Conservation (phyloP, 1,284 basidiomycete species). For the Albatrellus sp. region DNA sequence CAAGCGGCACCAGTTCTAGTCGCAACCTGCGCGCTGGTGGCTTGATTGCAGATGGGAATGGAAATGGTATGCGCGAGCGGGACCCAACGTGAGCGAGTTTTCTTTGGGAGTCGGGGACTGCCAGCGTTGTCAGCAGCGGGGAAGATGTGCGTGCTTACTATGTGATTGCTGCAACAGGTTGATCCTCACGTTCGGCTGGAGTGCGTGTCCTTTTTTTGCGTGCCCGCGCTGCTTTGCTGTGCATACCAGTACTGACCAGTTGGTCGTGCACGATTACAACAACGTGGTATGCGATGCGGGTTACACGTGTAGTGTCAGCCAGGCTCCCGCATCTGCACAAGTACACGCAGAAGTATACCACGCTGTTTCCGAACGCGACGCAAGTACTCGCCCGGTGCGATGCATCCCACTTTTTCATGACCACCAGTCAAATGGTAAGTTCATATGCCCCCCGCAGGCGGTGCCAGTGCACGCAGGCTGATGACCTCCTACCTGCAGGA, state of each 20-base stretch:
- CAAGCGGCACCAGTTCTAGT: too few relatives aligned
- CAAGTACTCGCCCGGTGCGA: conserved; percentile 33
- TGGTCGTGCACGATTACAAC: neutral
- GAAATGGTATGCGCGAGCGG: neutral
- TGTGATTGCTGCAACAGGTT: conserved; percentile 19
- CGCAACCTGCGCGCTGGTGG: too few relatives aligned
- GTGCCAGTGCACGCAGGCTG: too few relatives aligned
- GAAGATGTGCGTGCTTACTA: neutral
- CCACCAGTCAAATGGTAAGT: conserved; percentile 5
- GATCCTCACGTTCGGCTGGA: conserved; percentile 39
- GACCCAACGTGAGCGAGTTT: conserved; percentile 3
- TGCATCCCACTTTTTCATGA: conserved; percentile 26
- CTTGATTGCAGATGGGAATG: too few relatives aligned
- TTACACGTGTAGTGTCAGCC: conserved; percentile 33
- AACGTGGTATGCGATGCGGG: too few relatives aligned
- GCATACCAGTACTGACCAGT: conserved; percentile 1
- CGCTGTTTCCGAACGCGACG: conserved; percentile 34
- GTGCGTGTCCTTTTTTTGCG: conserved; percentile 18
- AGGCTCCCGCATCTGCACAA: conserved; percentile 35
- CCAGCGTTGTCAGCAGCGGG: neutral
- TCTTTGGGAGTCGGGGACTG: neutral
- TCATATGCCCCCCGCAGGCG: too few relatives aligned
- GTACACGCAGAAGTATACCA: conserved; percentile 31
- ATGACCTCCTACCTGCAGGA: conserved; percentile 14
- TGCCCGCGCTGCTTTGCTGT: neutral